phyloP scores from a whole-genome alignment of 1,284 basidiomycete species.

The Sparassis latifolia region DNA sequence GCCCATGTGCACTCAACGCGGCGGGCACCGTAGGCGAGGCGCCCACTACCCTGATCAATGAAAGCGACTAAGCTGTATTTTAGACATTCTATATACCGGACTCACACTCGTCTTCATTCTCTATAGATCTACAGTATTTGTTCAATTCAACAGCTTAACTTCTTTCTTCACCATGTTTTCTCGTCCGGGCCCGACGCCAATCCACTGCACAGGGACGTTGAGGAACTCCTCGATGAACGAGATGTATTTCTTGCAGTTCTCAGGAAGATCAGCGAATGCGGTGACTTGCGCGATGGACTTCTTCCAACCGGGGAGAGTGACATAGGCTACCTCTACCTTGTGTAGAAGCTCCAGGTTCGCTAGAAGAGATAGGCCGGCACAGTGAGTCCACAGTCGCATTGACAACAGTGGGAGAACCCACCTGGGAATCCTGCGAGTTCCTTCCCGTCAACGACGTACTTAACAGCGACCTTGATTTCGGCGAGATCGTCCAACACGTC shows the following conservation, averaged over 20 bases:
- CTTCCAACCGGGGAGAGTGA: constrained; percentile 92
- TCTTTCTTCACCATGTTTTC: constrained; percentile 68
- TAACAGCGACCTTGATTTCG: constrained; percentile 87
- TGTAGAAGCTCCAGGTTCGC: constrained; percentile 84
- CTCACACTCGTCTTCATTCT: no score
- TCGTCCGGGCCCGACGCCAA: constrained; percentile 83
- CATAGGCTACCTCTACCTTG: constrained; percentile 84
- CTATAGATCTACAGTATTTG: no score
- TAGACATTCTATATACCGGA: no score
- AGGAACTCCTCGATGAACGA: constrained; percentile 83
- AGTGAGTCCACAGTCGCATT: neutral
- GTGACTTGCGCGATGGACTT: constrained; percentile 64
- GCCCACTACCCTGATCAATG: no score
- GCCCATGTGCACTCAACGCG: no score
- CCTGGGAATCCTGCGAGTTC: constrained; percentile 87
- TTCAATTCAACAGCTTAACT: constrained; percentile 12
- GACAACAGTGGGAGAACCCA: constrained; percentile 25
- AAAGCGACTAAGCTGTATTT: no score
- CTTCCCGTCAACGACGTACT: constrained; percentile 76
- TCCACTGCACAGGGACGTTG: constrained; percentile 83
- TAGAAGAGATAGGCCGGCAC: constrained; percentile 20
- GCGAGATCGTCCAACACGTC: constrained; percentile 84
- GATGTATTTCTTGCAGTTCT: constrained; percentile 84
- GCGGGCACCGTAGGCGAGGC: no score
- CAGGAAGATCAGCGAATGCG: constrained; percentile 78